Evolutionary conservation across 1,139 yeast species (phyloP), one percentile per base, ranked within the genome.

Genomic region (Sugiyamaella grinbergsii): DNA sequence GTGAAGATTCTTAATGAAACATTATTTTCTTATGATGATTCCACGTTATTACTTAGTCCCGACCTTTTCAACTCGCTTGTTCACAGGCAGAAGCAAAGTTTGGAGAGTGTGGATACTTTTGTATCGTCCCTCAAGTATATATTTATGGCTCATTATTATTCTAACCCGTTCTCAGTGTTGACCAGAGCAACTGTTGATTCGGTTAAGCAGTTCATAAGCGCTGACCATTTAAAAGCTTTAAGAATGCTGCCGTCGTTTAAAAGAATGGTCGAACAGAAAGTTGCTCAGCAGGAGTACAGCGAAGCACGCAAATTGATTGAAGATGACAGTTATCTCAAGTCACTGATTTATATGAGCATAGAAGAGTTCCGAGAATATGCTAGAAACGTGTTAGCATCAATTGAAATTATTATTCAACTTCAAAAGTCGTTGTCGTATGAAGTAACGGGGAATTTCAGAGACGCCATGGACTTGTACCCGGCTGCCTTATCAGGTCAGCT

Each of bases 71-170:
- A 40, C 10, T 40, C 50, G n/a, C 40, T 64, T 4, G 54, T 60
- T 18, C 52, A 58, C 20, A 55, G 70, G 15, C 67, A 66, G 42
- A 46, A 52, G 15, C 58, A 62, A 39, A 58, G 65, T 47, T 47
- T 64, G 37, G 63, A 71, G 42, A 68, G 75, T 20, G 75, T 82
- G 42, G 85, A 83, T 58, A 73, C 78, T 13, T 70, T 79, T 47
- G 69, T 78, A 6, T 67, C 79, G 13, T 76, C 79, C 42, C 69
- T 87, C 56, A 83, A 82, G 58, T 73, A 85, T 54, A 71, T 83
- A 23, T 75, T 82, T 59, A 83, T 87, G 88, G 76, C 83, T 4
- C 85, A 83, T 61, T 86, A 80, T 64, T 85, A 79, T 62, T 82
- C 80, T 53, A 84, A 82, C 68, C 89, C 93, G 1, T 74, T 83